phyloP scores from a whole-genome alignment of 352 stramenopile species.

The Globisporangium orthogonon region DNA sequence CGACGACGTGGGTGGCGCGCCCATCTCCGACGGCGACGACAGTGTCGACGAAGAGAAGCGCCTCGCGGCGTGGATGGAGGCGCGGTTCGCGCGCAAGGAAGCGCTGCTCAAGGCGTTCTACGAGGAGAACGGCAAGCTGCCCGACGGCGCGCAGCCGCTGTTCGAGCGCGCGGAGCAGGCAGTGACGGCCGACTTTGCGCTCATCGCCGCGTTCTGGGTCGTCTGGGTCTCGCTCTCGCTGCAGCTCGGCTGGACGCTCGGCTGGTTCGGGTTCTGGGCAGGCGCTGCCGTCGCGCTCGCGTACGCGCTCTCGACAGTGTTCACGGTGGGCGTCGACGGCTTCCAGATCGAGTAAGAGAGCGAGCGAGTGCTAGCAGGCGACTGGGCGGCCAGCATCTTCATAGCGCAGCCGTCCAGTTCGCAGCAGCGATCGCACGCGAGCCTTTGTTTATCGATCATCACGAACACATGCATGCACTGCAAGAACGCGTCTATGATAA shows the following conservation, averaged over 20 bases:
- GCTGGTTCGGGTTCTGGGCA: conserved; percentile 21
- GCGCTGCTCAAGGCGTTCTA: conserved; percentile 57
- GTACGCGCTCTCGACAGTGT: conserved; percentile 30
- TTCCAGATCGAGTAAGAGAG: conserved; percentile 21
- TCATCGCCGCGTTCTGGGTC: conserved; percentile 53
- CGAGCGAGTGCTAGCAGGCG: neutral
- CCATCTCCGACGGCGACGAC: neutral
- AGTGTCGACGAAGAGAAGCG: conserved; percentile 25
- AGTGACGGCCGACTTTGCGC: conserved; percentile 18
- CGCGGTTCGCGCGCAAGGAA: conserved; percentile 64
- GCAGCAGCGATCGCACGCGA: too few relatives aligned
- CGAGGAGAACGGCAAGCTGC: conserved; percentile 43
- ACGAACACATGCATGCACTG: too few relatives aligned
- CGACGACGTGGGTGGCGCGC: conserved; percentile 14
- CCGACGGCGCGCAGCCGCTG: conserved; percentile 35
- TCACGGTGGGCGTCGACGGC: conserved; percentile 39
- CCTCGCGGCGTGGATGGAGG: conserved; percentile 55
- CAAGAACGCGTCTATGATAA: neutral
- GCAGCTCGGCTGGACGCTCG: conserved; percentile 21
- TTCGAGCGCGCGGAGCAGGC: conserved; percentile 20
- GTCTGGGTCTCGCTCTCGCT: conserved; percentile 23
- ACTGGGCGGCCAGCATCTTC: neutral
- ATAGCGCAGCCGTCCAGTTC: too few relatives aligned
- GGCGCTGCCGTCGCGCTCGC: conserved; percentile 16
- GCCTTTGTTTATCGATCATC: too few relatives aligned